These are phyloP conservation scores for Crithidia mellificae DNA, from an alignment of 208 protist species.

Conservation along the genomic window DNA sequence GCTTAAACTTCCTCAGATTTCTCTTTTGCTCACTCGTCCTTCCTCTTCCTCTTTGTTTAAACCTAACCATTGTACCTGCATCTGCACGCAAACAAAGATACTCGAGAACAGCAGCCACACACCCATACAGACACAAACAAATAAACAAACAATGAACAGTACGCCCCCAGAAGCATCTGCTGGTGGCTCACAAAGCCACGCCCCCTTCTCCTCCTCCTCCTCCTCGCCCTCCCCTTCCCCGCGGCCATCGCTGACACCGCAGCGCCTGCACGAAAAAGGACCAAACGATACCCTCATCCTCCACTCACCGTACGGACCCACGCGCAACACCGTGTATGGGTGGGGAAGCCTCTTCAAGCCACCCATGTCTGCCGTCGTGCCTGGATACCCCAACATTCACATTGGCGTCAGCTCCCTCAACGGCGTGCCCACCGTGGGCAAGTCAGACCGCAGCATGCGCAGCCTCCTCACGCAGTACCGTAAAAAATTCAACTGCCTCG, in stretches of 20 bases:
- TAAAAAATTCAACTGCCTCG: constrained; percentile 70
- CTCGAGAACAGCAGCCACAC: too few relatives aligned
- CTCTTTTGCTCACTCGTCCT: too few relatives aligned
- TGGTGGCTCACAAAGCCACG: not conserved
- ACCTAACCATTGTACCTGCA: too few relatives aligned
- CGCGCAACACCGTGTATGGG: constrained; percentile 43
- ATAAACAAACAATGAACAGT: too few relatives aligned
- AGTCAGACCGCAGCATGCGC: constrained; percentile 56
- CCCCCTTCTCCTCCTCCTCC: not conserved
- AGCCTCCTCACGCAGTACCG: constrained; percentile 56
- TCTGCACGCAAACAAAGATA: too few relatives aligned
- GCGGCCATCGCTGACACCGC: constrained; percentile 13
- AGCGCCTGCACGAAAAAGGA: constrained; percentile 42
- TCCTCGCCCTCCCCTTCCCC: not conserved
- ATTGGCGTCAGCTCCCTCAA: constrained; percentile 81
- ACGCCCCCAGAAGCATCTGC: not conserved
- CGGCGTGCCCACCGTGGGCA: constrained; percentile 47
- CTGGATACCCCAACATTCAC: constrained; percentile 51
- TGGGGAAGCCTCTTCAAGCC: constrained; percentile 66
- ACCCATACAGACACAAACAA: too few relatives aligned
- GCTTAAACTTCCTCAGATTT: too few relatives aligned
- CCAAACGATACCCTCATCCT: constrained; percentile 47
- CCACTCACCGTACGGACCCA: constrained; percentile 65
- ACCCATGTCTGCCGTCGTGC: constrained; percentile 32
- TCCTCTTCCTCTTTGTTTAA: too few relatives aligned